Base-by-base conservation (phyloP, 192 early-diverging fungal species). In the Podila epicladia region DNA sequence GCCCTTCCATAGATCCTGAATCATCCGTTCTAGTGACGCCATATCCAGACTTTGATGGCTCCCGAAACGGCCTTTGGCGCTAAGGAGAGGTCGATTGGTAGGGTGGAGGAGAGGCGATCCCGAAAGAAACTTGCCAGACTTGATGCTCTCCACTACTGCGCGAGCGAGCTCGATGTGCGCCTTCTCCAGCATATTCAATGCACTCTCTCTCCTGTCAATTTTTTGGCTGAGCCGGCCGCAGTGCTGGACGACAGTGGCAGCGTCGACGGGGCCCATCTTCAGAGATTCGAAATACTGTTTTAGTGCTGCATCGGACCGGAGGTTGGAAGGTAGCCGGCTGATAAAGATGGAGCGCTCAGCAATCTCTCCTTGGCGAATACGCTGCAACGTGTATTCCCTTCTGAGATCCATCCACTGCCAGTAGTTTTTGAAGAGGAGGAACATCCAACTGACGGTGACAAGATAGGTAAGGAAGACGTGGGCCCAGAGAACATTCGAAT, bases 361-460 rank as follows among this genome's bases (percentile, higher is more conserved):
- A 4, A 89, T 80, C 37, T 77, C 75, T 15, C 83, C 88, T 20
- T 64, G 67, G 11, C 51, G 65, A 19, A 84, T 82, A 20, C 82
- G 78, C 12, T 83, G 66, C 1, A 83, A 51, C 11, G 82, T 70
- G 51, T 89, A 74, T 22, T 84, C 74, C n/a, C 75, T 65, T n/a
- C 84, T 67, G 61, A 89, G 73, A 22, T 86, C 79, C 66, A 88
- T 82, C 71, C 87, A 90, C 49, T 88, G 83, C 72, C 84, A 85
- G 35, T 87, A 86, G 68, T 90, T 89, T 5, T 78, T 86, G 58
- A 85, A 89, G n/a, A 90, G 58, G 0, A 90, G 63, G 50, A 84
- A 88, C 64, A 90, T 76, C 87, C 88, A 88, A 48, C 74, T 75
- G 13, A 88, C n/a, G 38, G 82, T 80, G 7, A 88, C 73, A 19